Evolutionary conservation across 306 rosid species (phyloP), one percentile per base, ranked within the genome.

Genomic region (Mimosa pudica): DNA sequence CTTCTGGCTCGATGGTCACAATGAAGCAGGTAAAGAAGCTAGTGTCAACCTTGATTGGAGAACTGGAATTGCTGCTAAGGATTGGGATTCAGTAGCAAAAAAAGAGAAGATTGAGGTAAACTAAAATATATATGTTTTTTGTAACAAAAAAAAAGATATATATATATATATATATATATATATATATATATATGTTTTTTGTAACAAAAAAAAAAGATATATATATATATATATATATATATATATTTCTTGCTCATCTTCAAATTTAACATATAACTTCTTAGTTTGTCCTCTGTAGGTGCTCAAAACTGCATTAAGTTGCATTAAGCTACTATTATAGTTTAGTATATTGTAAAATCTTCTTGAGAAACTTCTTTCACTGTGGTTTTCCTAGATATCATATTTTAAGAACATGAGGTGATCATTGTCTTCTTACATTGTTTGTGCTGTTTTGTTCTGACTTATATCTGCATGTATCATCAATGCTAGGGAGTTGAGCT

Each of bases 81-180:
- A 95, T 84, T 95, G 99, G 99, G 99, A 93, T 63, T 83, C 99
- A 11, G 98, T 95, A 67, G 99, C 99, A 44, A 95, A 82, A 83
- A 93, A 91, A 77, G 99, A 95, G 85, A 95, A 93, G 90, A 86
- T 95, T 72, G 98, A 91, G 93, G 99, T 93, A 70, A 81, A 77
- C 69, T 7, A 10, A 7, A 61, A 62, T 74, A 42, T 54, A 47
- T 60, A 73, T 24, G 30, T 24, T 24, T 24, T 24, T 24, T 24
- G 30, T 24, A 24, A 24, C 30, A 24, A 24, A n/a, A n/a, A n/a
- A n/a, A n/a, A n/a, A n/a, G n/a, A 24, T 24, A 24, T 24, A 24
- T 24, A 24, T 24, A 24, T 24, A 24, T 24, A 24, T 24, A 24
- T 24, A 24, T 24, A 24, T 24, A 24, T 24, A 24, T 24, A 24